Base-by-base conservation (phyloP, 495 filamentous ascomycete genomes). In the Penicillium maclennaniae region DNA sequence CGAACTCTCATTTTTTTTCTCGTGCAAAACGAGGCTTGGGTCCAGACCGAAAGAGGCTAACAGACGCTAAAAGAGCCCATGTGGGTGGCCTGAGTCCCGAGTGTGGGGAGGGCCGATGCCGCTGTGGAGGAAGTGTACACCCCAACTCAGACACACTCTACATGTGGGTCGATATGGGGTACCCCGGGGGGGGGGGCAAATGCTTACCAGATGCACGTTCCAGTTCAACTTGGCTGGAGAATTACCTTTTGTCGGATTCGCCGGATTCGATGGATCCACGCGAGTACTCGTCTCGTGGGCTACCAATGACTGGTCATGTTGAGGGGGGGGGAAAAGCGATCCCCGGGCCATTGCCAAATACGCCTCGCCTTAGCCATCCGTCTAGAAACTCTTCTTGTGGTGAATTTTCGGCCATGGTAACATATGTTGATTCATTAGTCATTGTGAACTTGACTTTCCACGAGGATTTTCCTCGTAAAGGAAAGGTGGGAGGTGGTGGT, bases 241-340 rank as follows among this genome's bases (percentile, higher is more conserved):
- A 38, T 7, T 17, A 4, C 0, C 6, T 34, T 0, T 2, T 19
- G 43, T 7, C 60, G 37, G 37, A 62, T 62, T 60, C 43, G 52
- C 4, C 10, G 10, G 44, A 6, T 2, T 17, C 14, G 53, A 45
- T 53, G 48, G 55, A 50, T 31, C 60, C 53, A 54, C 23, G 23
- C 16, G 17, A 12, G 14, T 23, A 27, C 17, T 20, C 31, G 44
- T 12, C 16, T 40, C 19, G 43, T 36, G 55, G 45, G 47, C 27
- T 27, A 34, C 63, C 52, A 57, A 62, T 62, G 28, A 16, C 15
- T 7, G 21, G 10, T 16, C 17, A 39, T 46, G 15, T 16, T 17
- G 19, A 17, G 10, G 57, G 54, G 55, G 52, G 58, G 62, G 65
- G 63, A 64, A 63, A 64, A 68, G 65, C 57, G 49, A 46, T 66